phyloP scores from a whole-genome alignment of 164 flowering plant species.

The Cinnamomum chago region DNA sequence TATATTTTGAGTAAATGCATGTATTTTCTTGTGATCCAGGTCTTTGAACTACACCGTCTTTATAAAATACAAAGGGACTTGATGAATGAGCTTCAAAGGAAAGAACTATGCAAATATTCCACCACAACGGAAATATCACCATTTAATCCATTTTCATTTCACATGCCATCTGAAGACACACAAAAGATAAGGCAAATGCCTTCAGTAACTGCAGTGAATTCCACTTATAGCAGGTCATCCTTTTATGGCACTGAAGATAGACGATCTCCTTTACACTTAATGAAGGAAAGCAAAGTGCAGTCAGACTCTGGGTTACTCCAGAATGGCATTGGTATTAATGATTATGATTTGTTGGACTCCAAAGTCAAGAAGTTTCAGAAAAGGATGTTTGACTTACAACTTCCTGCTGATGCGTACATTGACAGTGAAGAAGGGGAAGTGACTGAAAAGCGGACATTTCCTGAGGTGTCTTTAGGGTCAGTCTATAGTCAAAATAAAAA shows the following conservation, averaged over 20 bases:
- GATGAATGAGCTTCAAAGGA: constrained; percentile 69
- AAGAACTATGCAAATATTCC: constrained; percentile 36
- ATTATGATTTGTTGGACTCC: constrained; percentile 42
- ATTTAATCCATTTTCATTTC: constrained; percentile 46
- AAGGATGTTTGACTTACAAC: constrained; percentile 74
- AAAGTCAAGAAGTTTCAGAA: constrained; percentile 56
- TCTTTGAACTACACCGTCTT: constrained; percentile 83
- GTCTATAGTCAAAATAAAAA: constrained; percentile 18
- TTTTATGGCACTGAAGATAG: constrained; percentile 35
- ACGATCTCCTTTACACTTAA: constrained; percentile 40
- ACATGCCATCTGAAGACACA: constrained; percentile 40
- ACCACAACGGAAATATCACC: constrained; percentile 40
- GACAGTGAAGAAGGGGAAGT: constrained; percentile 57
- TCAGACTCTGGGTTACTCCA: constrained; percentile 26
- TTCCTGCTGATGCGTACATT: constrained; percentile 78
- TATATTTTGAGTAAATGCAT: not conserved
- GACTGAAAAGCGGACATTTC: constrained; percentile 22
- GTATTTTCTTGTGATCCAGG: constrained; percentile 41
- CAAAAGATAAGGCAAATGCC: constrained; percentile 40
- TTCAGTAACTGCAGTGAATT: constrained; percentile 32
- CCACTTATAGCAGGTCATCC: constrained; percentile 38
- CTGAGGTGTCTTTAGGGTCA: constrained; percentile 15
- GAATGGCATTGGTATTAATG: constrained; percentile 41
- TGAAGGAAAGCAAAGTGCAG: constrained; percentile 38
- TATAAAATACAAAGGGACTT: constrained; percentile 76